Base-by-base conservation (phyloP, 2,329 filamentous ascomycete genomes). In the Sporothrix brasiliensis region DNA sequence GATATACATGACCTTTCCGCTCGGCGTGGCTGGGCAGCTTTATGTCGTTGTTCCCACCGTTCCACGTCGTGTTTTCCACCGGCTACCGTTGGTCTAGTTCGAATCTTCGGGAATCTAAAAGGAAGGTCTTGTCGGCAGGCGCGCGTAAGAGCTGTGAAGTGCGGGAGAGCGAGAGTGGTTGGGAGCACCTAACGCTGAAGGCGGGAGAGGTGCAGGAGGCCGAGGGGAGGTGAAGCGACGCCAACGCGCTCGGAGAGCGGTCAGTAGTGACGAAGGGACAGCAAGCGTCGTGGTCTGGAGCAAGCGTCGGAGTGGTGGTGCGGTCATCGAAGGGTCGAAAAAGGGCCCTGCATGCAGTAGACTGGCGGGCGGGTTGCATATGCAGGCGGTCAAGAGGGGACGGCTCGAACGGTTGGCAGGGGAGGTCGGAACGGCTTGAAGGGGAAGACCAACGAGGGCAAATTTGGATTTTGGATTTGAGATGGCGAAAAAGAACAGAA, bases 341-440 rank as follows among this genome's bases (percentile, higher is more conserved):
- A 70, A 47, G 63, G 61, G 44, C 34, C 69, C 60, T 70, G 61
- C 69, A 67, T 70, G 52, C 63, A 56, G 63, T 41, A 41, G 52
- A 39, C 41, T 9, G 39, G 50, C 50, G 60, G 49, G 50, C 66
- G 24, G 21, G 67, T 44, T 61, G 68, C 65, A 63, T 27, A 67
- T 69, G 70, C 68, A 69, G 56, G 72, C 70, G 70, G 72, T 70
- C 49, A 70, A 54, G 67, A 54, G 52, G 58, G 34, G 34, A 52
- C 49, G 58, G 41, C 21, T 34, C n/a, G 10, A 39, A 54, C 41
- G 53, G 68, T 44, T 34, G 61, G 24, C 41, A 50, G 53, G 50
- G 60, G 30, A 24, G 16, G 24, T 16, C 41, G 47, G 24, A 30
- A 50, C 27, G 27, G 16, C 34, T 4, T 21, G 47, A 27, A 14